A percentile compares a stretch with the other conserved stretches of the same genome.
Conservation (phyloP, 2,329 filamentous ascomycete genomes). For the Colletotrichum plurivorum region DNA sequence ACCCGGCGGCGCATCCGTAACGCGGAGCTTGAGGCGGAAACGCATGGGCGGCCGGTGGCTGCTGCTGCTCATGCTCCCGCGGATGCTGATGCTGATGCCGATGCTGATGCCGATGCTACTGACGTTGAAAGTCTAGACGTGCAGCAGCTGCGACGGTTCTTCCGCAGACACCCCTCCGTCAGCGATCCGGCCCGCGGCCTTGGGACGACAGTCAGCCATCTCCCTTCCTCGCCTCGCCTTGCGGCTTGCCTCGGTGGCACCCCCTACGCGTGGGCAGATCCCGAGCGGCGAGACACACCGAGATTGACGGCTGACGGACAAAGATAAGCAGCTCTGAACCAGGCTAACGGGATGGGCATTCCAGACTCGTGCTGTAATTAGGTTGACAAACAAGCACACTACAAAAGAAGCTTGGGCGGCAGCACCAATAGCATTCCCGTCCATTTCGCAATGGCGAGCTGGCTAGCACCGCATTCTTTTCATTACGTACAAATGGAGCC, state of each 20-base stretch:
- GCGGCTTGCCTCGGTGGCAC: too few species aligned
- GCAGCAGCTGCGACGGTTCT: constrained; percentile 23
- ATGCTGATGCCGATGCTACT: background rate
- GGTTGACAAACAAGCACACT: constrained; percentile 32
- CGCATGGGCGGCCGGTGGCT: too few species aligned
- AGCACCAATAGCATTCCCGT: constrained; percentile 26
- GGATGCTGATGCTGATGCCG: too few species aligned
- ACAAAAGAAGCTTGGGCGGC: constrained; percentile 14
- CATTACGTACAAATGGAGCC: constrained; percentile 42
- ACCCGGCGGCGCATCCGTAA: constrained; percentile 20
- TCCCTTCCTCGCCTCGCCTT: background rate
- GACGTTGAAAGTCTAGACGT: constrained; percentile 24
- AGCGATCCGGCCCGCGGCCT: constrained; percentile 19
- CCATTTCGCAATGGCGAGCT: constrained; percentile 31
- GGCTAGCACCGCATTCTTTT: constrained; percentile 37
- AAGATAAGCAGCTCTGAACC: constrained; percentile 12
- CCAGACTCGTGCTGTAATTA: constrained; percentile 6
- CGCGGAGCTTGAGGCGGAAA: constrained; percentile 28
- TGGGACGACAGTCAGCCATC: constrained; percentile 20
- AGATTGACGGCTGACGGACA: constrained; percentile 13
- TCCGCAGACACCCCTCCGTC: constrained; percentile 1
- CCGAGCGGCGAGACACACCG: constrained; percentile 15
- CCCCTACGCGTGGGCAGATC: background rate
- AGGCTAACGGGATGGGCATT: constrained; percentile 3
- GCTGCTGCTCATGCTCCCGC: constrained; percentile 2